Percentiles rank a stretch among this genome's conserved stretches.
These are phyloP conservation scores for Didymella keratinophila DNA, from an alignment of 2,329 filamentous ascomycete genomes.

Conservation along the genomic window DNA sequence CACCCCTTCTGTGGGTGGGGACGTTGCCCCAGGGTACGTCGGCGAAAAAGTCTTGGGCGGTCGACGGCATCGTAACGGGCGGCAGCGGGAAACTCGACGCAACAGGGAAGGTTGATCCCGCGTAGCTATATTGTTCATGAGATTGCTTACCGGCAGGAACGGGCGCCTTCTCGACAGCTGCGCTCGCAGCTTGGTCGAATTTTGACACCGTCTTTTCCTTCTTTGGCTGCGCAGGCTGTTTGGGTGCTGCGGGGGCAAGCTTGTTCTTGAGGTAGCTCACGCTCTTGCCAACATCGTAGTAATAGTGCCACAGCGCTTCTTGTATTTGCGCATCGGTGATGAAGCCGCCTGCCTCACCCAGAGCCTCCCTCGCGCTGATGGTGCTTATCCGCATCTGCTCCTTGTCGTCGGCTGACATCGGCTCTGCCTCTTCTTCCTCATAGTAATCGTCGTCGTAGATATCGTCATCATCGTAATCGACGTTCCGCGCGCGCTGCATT, in stretches of 20 bases:
- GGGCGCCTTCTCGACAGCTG: conserved; percentile 50
- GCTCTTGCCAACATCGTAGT: conserved; percentile 88
- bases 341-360: conserved; percentile 68
- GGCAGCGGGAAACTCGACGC: conserved; percentile 41
- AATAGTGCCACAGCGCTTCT: conserved; percentile 94
- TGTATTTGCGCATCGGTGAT: conserved; percentile 78
- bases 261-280: conserved; percentile 79
- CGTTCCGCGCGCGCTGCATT: conserved; percentile 56
- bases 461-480: conserved; percentile 61
- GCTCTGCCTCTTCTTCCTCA: conserved; percentile 30
- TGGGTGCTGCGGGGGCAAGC: conserved; percentile 31
- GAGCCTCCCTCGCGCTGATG: conserved; percentile 68
- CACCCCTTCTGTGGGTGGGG: conserved; percentile 69
- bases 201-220: conserved; percentile 53
- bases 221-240: conserved; percentile 40
- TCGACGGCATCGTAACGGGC: conserved; percentile 34
- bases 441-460: conserved; percentile 60
- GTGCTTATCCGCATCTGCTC: conserved; percentile 71
- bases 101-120: conserved; percentile 24
- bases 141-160: conserved; percentile 57
- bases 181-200: conserved; percentile 56
- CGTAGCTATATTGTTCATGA: conserved; percentile 24
- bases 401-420: conserved; percentile 44
- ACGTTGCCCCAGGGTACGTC: conserved; percentile 87
- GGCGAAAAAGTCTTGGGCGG: conserved; percentile 71